Base-by-base conservation (phyloP, 768 basidiomycete genomes). In the Tremella fuciformis region DNA sequence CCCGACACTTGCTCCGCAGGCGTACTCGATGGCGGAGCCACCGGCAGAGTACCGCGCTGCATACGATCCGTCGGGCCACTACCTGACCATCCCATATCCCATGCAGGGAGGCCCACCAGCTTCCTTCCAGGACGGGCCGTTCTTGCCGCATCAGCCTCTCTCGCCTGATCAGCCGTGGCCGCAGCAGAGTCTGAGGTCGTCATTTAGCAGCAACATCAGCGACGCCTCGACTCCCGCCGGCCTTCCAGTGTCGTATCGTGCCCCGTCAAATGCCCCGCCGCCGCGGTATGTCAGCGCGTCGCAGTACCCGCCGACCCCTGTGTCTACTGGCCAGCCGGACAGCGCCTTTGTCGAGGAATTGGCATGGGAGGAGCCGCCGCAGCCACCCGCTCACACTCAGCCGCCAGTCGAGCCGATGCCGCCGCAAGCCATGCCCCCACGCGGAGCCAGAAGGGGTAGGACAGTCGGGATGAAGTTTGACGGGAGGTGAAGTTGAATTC, bases 111-210 rank as follows among this genome's bases (percentile, higher is more conserved):
- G 29, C 29, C 29, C 29, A 11, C 29, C 29, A 34, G 29, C 29
- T 11, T 34, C 29, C 29, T 34, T 34, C 29, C 29, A 34, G 29
- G 42, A 46, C n/a, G 42, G 42, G 4, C 42, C 42, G 8, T 46
- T 46, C 42, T 15, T 46, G 22, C 42, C 42, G n/a, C 42, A 46
- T 46, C 42, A 46, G 22, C 42, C 42, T 46, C 42, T 46, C 42
- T 46, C 42, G n/a, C 42, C 42, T 46, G 22, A n/a, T 22, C n/a
- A 18, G n/a, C 42, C 42, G 6, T 22, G 22, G 22, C 42, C n/a
- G 22, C 42, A 46, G 22, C 42, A 46, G 42, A 34, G 29, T 34
- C 29, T 34, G 4, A 34, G 29, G 29, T 34, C 29, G 11, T 34
- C 29, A 6, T 46, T 46, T 15, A 18, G n/a, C n/a, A n/a, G 22